Conservation (phyloP, 768 basidiomycete genomes). For the Mycena vulgaris region DNA sequence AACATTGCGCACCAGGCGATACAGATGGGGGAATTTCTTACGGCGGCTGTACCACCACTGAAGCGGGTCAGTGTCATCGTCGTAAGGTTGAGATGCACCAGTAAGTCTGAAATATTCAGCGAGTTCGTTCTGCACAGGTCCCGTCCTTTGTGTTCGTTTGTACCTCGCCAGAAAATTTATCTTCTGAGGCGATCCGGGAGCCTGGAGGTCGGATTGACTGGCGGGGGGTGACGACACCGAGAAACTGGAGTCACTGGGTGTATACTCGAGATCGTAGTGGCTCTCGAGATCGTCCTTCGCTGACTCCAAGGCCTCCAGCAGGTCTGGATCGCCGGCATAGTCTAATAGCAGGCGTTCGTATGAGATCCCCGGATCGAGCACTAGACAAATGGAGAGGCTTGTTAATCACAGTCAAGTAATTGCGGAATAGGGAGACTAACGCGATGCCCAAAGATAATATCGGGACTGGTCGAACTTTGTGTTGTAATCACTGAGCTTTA, state of each 20-base stretch:
- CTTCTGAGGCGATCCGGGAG: background rate
- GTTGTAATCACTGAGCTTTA: constrained; percentile 16
- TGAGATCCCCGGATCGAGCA: constrained; percentile 16
- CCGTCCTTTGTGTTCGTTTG: background rate
- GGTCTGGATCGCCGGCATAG: background rate
- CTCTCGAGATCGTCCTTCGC: background rate
- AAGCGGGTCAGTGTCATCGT: too few species aligned
- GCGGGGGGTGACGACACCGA: too few species aligned
- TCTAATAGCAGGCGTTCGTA: background rate
- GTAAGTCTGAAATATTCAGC: background rate
- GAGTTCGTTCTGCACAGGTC: background rate
- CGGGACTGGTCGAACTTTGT: constrained; percentile 17
- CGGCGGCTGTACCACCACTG: too few species aligned
- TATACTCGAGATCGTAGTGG: background rate
- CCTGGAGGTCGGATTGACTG: too few species aligned
- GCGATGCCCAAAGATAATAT: constrained; percentile 10
- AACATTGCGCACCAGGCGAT: too few species aligned
- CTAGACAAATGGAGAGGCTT: background rate
- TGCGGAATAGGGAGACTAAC: background rate
- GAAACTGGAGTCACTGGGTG: background rate
- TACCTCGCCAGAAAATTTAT: background rate
- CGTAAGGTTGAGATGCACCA: background rate
- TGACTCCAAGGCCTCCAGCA: background rate
- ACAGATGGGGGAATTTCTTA: too few species aligned
- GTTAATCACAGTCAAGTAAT: background rate